Evolutionary conservation across 78 protist species (phyloP).

Genomic region (Dictyostelium discoideum): dicty_2.7 NC_007088.5:7539001-7539500

Average conservation of each 20-base stretch:
- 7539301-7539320: not conserved
- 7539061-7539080: not conserved
- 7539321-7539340: not conserved
- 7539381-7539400: not conserved
- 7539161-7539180: not conserved
- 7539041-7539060: not conserved
- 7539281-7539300: conserved; percentile 17
- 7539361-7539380: not conserved
- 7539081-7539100: not conserved
- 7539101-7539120: not conserved
- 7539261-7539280: conserved; percentile 2
- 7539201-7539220: not conserved
- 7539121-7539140: too few relatives aligned
- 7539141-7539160: not conserved
- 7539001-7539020: not conserved
- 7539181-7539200: not conserved
- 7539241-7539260: not conserved
- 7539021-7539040: not conserved
- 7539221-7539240: not conserved
- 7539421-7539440: not conserved
- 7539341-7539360: not conserved
- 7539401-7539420: not conserved
- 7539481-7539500: not conserved
- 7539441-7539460: not conserved
- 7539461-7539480: not conserved